Percentiles rank a stretch among this genome's conserved stretches.
These are phyloP conservation scores for Wickerhamiella hasegawae DNA, from an alignment of 805 yeast genomes.

Conservation along the genomic window DNA sequence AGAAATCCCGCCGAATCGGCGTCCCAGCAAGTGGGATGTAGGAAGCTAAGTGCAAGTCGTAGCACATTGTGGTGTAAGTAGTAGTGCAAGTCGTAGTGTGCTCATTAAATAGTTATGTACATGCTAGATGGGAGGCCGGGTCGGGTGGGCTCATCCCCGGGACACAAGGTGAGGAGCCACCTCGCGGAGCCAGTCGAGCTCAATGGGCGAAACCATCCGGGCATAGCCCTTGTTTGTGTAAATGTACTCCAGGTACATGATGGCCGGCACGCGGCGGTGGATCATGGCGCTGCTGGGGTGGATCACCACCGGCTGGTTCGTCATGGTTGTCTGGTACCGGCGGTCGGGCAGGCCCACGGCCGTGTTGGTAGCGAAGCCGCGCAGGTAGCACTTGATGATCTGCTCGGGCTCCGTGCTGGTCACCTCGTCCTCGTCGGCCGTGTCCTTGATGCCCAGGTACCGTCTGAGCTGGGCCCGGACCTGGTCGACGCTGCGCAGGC, in stretches of 20 bases:
- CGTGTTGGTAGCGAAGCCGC: constrained; percentile 73
- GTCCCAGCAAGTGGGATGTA: too few species aligned
- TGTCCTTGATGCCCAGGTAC: constrained; percentile 34
- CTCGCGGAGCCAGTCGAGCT: constrained; percentile 51
- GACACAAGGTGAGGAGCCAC: background rate
- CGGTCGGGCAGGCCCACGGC: constrained; percentile 94
- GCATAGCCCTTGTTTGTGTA: constrained; percentile 89
- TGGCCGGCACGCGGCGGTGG: constrained; percentile 67
- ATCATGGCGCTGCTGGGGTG: constrained; percentile 85
- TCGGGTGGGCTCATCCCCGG: too few species aligned
- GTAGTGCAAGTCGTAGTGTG: background rate
- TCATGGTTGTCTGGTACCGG: constrained; percentile 66
- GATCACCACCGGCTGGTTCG: constrained; percentile 67
- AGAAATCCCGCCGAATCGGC: too few species aligned
- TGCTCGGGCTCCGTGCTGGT: constrained; percentile 33
- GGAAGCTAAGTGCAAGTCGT: too few species aligned
- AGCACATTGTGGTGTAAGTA: background rate
- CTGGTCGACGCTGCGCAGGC: constrained; percentile 58
- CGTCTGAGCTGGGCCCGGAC: constrained; percentile 61
- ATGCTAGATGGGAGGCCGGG: too few species aligned
- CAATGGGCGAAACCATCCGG: constrained; percentile 67
- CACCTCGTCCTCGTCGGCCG: constrained; percentile 13
- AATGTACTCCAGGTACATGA: constrained; percentile 90
- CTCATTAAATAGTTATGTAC: too few species aligned
- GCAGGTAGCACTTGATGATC: constrained; percentile 62